phyloP scores from a whole-genome alignment of 2,329 filamentous ascomycete genomes.

The Fusarium succisae region DNA sequence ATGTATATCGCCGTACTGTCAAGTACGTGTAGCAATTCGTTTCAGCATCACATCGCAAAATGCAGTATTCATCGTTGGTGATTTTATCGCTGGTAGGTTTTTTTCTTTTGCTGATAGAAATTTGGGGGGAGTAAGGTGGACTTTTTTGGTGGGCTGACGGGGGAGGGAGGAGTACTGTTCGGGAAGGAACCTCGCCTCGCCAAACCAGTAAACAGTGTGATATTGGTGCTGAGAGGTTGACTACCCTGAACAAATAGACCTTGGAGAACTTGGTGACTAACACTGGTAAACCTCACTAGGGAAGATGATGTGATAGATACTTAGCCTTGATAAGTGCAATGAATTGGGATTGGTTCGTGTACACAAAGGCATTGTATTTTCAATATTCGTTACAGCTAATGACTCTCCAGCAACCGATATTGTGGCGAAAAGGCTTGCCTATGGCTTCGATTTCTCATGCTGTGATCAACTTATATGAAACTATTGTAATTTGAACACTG shows the following conservation, averaged over 20 bases:
- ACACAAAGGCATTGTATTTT: background rate
- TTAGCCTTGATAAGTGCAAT: background rate
- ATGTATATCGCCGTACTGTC: background rate
- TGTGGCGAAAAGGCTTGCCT: rapidly evolving
- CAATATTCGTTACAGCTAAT: background rate
- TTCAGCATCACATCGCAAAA: background rate
- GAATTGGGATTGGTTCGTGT: background rate
- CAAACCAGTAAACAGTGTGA: background rate
- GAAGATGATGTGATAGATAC: background rate
- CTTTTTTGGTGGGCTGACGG: conserved; percentile 30
- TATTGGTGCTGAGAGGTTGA: background rate
- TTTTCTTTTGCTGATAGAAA: conserved; percentile 21
- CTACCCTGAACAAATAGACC: conserved; percentile 14
- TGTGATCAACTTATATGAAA: background rate
- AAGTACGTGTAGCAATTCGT: background rate
- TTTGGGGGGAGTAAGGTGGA: conserved; percentile 22
- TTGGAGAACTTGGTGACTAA: background rate
- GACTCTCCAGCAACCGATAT: background rate
- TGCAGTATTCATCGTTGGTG: background rate
- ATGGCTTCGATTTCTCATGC: background rate
- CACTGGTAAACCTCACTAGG: background rate
- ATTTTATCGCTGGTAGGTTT: background rate
- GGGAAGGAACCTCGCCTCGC: conserved; percentile 29
- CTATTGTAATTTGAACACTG: background rate
- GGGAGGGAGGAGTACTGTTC: background rate